These are phyloP conservation scores for Amniculicola lignicola DNA, from an alignment of 495 filamentous ascomycete species.

Conservation along the genomic window DNA sequence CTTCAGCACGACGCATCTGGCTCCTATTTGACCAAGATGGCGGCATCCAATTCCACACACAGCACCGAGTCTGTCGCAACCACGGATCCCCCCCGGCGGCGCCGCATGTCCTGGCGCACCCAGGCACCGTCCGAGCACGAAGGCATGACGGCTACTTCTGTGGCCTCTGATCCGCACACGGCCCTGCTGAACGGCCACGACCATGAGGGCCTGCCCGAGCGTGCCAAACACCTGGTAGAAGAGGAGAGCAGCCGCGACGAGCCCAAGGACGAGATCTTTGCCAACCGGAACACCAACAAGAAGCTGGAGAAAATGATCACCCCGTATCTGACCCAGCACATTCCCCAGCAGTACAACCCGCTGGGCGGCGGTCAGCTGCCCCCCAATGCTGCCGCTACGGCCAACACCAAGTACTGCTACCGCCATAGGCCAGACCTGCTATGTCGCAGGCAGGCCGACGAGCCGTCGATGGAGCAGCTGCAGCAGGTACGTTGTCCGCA, in stretches of 20 bases:
- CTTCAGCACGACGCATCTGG: background rate
- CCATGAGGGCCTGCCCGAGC: conserved; percentile 19
- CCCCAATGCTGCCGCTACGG: conserved; percentile 7
- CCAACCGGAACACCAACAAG: conserved; percentile 20
- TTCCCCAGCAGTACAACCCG: conserved; percentile 37
- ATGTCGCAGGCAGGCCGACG: conserved; percentile 86
- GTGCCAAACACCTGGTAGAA: conserved; percentile 5
- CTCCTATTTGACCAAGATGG: conserved; percentile 17
- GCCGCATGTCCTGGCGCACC: conserved; percentile 26
- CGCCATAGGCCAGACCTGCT: conserved; percentile 92
- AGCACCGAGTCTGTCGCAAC: conserved; percentile 19
- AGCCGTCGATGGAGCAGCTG: conserved; percentile 90
- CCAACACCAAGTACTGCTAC: conserved; percentile 91
- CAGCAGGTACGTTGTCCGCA: conserved; percentile 63
- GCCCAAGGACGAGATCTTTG: conserved; percentile 10
- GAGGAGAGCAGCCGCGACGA: background rate
- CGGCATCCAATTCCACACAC: conserved; percentile 27
- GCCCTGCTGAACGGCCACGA: conserved; percentile 33
- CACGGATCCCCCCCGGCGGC: conserved; percentile 6
- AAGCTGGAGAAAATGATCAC: conserved; percentile 31
- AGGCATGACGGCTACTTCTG: conserved; percentile 1
- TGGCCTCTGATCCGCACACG: conserved; percentile 15
- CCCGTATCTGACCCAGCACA: conserved; percentile 37
- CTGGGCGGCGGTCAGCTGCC: conserved; percentile 10
- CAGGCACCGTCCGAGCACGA: conserved; percentile 1